Base-by-base conservation (phyloP, 176 grass and related monocot species). In the Calamus simplicifolius region DNA sequence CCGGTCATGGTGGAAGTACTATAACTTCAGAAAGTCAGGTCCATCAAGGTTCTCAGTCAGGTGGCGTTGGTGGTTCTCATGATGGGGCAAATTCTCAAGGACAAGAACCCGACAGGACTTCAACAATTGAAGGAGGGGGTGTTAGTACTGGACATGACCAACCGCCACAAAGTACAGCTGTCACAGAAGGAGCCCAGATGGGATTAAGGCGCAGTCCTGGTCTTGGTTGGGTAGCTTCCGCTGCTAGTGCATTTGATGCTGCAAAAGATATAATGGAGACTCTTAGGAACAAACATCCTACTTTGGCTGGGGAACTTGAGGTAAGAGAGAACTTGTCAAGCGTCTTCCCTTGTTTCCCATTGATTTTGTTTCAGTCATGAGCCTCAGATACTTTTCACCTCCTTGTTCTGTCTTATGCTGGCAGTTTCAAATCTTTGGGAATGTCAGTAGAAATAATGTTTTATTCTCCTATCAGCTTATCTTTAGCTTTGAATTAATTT, bases 181-280 rank as follows among this genome's bases (percentile, higher is more conserved):
- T 66, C 69, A 38, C 69, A 56, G 85, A 88, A 62, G 79, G 75
- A 27, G 72, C 66, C 4, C 84, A 82, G 65, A 73, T 80, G 73
- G 55, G 68, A 6, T 57, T 80, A 66, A 80, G 93, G 62, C 87
- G 87, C 15, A 87, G 68, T 56, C 76, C 69, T 73, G 89, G 77
- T 64, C 63, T 71, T 82, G 84, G 83, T 62, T 89, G 77, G 81
- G 78, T 74, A 61, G 69, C 88, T 75, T 88, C 93, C 38, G 85
- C 84, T 72, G 81, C 87, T 57, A 89, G 81, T 81, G 93, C 93
- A 60, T 98, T 98, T 85, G 93, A 98, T 70, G 88, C 87, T 50
- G 93, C 93, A 65, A 98, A 98, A 68, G 93, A 98, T 62, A 98
- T 98, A 70, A 98, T 98, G 93, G 93, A 98, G 78, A 67, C 81